Evolutionary conservation across 805 yeast species (phyloP).

Genomic region (Candida caryicola): DNA sequence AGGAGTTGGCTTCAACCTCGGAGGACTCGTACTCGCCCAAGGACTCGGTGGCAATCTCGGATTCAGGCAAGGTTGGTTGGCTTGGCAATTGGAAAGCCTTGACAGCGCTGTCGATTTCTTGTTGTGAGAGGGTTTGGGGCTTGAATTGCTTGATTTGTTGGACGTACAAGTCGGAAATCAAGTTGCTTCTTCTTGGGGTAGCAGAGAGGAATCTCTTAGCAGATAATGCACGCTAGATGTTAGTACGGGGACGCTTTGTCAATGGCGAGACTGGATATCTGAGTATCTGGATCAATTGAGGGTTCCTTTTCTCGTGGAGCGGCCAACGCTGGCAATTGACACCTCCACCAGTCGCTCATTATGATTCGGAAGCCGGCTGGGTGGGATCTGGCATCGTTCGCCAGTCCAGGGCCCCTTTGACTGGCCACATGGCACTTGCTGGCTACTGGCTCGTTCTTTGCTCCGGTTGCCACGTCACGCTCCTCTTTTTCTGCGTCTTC

Average conservation of each 20-base stretch:
- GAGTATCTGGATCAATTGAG: too few species aligned
- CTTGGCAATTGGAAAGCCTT: conserved; percentile 81
- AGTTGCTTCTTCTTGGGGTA: conserved; percentile 49
- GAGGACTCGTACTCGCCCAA: conserved; percentile 65
- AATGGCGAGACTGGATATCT: conserved; percentile 1
- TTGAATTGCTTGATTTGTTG: conserved; percentile 86
- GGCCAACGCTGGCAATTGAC: too few species aligned
- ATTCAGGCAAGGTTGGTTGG: conserved; percentile 70
- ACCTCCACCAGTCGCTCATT: too few species aligned
- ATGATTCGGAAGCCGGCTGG: too few species aligned
- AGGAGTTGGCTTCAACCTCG: conserved; percentile 64
- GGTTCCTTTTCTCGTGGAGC: too few species aligned
- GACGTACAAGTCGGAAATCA: conserved; percentile 81
- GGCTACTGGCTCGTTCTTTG: too few species aligned
- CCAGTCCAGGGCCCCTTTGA: too few species aligned
- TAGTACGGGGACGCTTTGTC: conserved; percentile 6
- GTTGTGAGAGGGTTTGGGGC: conserved; percentile 70
- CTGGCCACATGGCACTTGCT: too few species aligned
- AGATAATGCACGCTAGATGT: conserved; percentile 30
- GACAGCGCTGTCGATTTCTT: conserved; percentile 75
- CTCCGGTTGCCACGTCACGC: too few species aligned
- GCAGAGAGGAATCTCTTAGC: conserved; percentile 42
- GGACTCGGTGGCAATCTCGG: conserved; percentile 68
- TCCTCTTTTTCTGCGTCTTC: too few species aligned
- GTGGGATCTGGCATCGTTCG: too few species aligned